These are phyloP conservation scores for Phytophthora podocarpi DNA, from an alignment of 352 stramenopile species.

Conservation along the genomic window DNA sequence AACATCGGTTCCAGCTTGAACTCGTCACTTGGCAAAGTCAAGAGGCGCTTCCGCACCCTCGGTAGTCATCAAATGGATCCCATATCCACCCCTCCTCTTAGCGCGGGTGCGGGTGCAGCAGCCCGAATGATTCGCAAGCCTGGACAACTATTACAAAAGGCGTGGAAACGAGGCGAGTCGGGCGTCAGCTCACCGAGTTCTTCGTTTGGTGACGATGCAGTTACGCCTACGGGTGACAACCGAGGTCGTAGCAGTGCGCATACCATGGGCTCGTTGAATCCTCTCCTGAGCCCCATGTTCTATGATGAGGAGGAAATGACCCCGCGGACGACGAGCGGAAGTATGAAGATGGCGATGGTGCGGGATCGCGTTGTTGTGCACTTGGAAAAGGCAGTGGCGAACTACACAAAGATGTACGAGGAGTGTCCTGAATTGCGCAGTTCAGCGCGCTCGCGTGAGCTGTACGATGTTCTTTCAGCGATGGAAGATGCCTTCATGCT, in stretches of 20 bases:
- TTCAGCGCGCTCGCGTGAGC: constrained; percentile 64
- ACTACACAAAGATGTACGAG: constrained; percentile 64
- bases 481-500: constrained; percentile 77
- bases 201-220: constrained; percentile 33
- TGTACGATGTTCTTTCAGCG: constrained; percentile 72
- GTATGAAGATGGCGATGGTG: constrained; percentile 29
- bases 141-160: constrained; percentile 70
- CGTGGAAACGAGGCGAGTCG: constrained; percentile 46
- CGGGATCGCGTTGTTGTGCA: constrained; percentile 59
- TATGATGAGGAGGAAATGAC: constrained; percentile 26
- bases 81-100: constrained; percentile 31
- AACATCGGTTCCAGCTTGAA: constrained; percentile 81
- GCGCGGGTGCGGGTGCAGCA: constrained; percentile 35
- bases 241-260: constrained; percentile 20
- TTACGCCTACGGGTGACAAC: constrained; percentile 27
- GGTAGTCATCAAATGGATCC: constrained; percentile 56
- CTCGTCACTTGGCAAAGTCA: constrained; percentile 74
- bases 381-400: constrained; percentile 62
- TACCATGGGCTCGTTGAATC: constrained; percentile 26
- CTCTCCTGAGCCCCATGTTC: constrained; percentile 23
- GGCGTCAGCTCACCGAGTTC: constrained; percentile 25
- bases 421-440: constrained; percentile 69
- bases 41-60: constrained; percentile 69
- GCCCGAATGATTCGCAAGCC: constrained; percentile 77
- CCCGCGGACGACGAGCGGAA: constrained; percentile 4